A percentile compares a stretch with the other conserved stretches of the same genome.
These are phyloP conservation scores for Pulveroboletus ravenelii DNA, from an alignment of 768 basidiomycete genomes.

Conservation along the genomic window DNA sequence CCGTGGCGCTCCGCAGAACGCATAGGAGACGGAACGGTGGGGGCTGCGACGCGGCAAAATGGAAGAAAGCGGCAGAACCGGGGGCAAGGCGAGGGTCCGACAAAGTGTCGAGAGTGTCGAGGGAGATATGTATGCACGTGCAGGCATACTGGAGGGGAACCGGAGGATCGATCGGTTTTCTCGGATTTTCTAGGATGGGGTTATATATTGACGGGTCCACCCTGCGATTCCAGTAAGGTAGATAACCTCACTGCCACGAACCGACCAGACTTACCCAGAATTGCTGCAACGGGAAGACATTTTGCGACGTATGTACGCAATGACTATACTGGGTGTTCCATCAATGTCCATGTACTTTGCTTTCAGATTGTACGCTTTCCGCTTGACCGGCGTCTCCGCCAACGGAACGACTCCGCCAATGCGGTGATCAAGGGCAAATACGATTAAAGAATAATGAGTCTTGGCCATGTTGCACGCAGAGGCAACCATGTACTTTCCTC, in stretches of 20 bases:
- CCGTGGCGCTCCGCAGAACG: slow-evolving; percentile 33
- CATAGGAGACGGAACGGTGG: slow-evolving; percentile 41
- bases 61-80: slow-evolving; percentile 36
- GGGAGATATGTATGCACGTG: slow-evolving; percentile 37
- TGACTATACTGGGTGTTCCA: slow-evolving; percentile 47
- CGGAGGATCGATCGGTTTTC: slow-evolving; percentile 39
- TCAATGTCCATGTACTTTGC: slow-evolving; percentile 54
- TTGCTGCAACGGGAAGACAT: slow-evolving; percentile 12
- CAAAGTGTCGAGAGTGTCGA: slow-evolving; percentile 41
- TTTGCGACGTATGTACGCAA: slow-evolving; percentile 47
- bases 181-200: slow-evolving; percentile 29
- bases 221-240: slow-evolving; percentile 13
- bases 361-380: slow-evolving; percentile 52
- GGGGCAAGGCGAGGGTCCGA: slow-evolving; percentile 39
- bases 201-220: slow-evolving; percentile 32
- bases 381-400: slow-evolving; percentile 44
- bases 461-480: slow-evolving; percentile 46
- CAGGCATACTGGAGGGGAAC: slow-evolving; percentile 43
- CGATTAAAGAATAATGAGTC: slow-evolving; percentile 44
- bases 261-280: slow-evolving; percentile 14
- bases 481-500: slow-evolving; percentile 63
- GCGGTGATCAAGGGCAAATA: slow-evolving; percentile 56
- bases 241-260: neutral
- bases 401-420: slow-evolving; percentile 38
- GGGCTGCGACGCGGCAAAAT: slow-evolving; percentile 31